Evolutionary conservation across 352 stramenopile species (phyloP).

Genomic region (Pythium volutum): DNA sequence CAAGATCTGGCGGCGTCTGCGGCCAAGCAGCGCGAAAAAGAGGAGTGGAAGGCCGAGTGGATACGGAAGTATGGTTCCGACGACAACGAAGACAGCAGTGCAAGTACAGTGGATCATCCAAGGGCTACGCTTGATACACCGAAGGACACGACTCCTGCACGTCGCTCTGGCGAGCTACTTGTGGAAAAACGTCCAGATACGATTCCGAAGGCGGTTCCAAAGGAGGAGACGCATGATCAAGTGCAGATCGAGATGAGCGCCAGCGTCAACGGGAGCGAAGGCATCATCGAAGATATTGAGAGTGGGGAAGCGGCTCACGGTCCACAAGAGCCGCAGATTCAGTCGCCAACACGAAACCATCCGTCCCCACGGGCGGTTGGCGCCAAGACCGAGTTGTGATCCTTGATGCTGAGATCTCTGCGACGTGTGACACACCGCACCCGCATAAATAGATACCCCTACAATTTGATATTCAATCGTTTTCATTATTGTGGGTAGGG

Average conservation of each 20-base stretch:
- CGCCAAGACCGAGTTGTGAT: conserved; percentile 18
- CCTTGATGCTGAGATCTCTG: conserved; percentile 12
- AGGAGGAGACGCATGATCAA: conserved; percentile 18
- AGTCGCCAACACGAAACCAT: neutral
- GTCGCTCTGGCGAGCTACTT: neutral
- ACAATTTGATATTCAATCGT: neutral
- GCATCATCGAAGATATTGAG: conserved; percentile 43
- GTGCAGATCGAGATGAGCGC: conserved; percentile 35
- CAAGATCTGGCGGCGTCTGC: conserved; percentile 18
- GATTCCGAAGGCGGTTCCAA: neutral
- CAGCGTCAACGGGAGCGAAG: conserved; percentile 50
- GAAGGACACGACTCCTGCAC: neutral
- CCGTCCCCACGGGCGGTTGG: neutral
- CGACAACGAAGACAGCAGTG: conserved; percentile 21
- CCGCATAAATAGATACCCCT: conserved; percentile 17
- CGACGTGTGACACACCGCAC: conserved; percentile 19
- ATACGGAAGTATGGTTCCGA: conserved; percentile 34
- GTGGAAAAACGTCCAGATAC: neutral
- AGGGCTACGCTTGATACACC: neutral
- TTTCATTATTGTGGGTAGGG: conserved; percentile 8
- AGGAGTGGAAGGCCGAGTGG: conserved; percentile 45
- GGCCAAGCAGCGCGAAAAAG: conserved; percentile 30
- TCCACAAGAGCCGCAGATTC: neutral
- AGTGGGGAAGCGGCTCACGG: neutral
- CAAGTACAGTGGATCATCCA: neutral